Base-by-base conservation (phyloP, 352 stramenopile genomes). In the Pythium brassicae region DNA sequence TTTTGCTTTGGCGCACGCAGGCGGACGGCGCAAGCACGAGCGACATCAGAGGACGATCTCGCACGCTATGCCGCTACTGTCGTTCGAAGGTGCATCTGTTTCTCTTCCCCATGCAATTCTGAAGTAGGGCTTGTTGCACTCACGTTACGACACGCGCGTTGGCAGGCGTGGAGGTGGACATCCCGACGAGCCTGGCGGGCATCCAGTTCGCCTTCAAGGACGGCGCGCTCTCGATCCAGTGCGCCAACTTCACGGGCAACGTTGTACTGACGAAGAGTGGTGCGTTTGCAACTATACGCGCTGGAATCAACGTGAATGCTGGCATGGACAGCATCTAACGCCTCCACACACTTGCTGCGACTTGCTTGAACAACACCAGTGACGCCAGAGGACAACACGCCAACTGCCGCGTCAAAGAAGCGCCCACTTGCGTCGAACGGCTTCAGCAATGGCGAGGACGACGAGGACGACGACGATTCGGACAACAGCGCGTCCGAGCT, bases 131-230 rank as follows among this genome's bases (percentile, higher is more conserved):
- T 40, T 17, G 23, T 1, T 52, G 34, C 20, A 34, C 26, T 12
- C 4, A 37, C 42, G n/a, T 14, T 32, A 48, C 9, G 9, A 14
- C 22, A 26, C 23, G 42, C 22, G n/a, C 42, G 22, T 32, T 57
- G 29, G 15, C 61, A 86, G 75, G 78, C 37, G 76, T 94, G 23
- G 68, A 88, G 48, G 83, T 94, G 45, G 76, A 89, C 53, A 73
- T 94, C 23, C 83, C 81, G 0, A 62, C 64, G 39, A 63, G 69
- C 52, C 64, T 91, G 15, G 56, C 78, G 19, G 79, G 78, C 47
- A 74, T 94, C 44, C 69, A 74, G 53, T 94, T 94, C 52, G 57
- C 72, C 20, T 91, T 94, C 58, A 52, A 55, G 8, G 61, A 69
- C 10, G 83, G 83, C 12, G 54, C 65, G 47, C 71, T 94, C 29